Evolutionary conservation across 768 basidiomycete genomes (phyloP).

Genomic region (Chalciporus chontae): DNA sequence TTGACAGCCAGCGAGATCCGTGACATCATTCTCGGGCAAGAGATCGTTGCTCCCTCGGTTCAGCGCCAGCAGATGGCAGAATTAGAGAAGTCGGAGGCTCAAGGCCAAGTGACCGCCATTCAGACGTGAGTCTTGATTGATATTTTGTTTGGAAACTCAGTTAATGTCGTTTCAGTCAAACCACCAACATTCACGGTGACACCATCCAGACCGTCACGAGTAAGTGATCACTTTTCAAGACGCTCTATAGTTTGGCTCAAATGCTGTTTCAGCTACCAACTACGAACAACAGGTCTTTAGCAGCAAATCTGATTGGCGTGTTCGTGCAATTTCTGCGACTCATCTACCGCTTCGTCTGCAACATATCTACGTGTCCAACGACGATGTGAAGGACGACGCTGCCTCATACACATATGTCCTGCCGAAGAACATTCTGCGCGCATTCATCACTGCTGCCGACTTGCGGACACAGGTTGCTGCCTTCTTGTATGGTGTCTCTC

Average conservation of each 20-base stretch:
- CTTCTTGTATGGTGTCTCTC: constrained; percentile 89
- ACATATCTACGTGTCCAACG: constrained; percentile 98
- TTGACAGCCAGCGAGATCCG: constrained; percentile 95
- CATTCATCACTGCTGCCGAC: constrained; percentile 91
- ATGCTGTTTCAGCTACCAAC: constrained; percentile 63
- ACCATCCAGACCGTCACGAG: constrained; percentile 93
- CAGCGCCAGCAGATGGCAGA: constrained; percentile 99
- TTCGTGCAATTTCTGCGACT: constrained; percentile 95
- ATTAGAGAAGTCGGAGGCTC: constrained; percentile 95
- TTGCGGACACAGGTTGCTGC: constrained; percentile 95
- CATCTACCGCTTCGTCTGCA: constrained; percentile 94
- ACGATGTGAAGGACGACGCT: constrained; percentile 98
- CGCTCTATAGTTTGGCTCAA: constrained; percentile 2
- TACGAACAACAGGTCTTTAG: constrained; percentile 99
- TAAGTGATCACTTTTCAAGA: constrained; percentile 33
- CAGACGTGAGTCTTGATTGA: constrained; percentile 59
- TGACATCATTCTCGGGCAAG: constrained; percentile 98
- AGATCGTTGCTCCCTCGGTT: constrained; percentile 92
- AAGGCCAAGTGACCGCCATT: constrained; percentile 91
- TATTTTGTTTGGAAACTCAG: background rate
- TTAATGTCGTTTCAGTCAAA: constrained; percentile 52
- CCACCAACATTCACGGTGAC: constrained; percentile 97
- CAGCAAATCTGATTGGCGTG: constrained; percentile 99
- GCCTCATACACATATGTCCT: constrained; percentile 92
- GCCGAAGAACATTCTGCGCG: constrained; percentile 93